Conservation (phyloP, 78 protist species). For the Fonticula alba region DNA sequence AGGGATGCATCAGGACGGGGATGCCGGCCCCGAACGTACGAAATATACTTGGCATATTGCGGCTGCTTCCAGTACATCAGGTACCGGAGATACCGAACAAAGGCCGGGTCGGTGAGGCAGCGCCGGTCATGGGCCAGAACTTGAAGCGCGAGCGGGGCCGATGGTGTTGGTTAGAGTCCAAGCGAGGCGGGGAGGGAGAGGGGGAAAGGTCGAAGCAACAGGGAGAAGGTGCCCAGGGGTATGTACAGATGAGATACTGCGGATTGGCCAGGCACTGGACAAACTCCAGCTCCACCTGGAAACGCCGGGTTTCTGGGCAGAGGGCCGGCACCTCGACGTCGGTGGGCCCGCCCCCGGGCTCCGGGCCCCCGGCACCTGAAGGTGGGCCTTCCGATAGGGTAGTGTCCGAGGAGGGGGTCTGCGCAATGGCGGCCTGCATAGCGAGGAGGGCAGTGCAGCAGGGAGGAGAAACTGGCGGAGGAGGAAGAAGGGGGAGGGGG, state of each 20-base stretch:
- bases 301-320: too few relatives aligned
- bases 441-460: too few relatives aligned
- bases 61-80: slow-evolving; percentile 37
- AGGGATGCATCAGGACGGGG: slow-evolving; percentile 17
- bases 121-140: slow-evolving; percentile 32
- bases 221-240: neutral
- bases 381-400: too few relatives aligned
- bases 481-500: too few relatives aligned
- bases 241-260: slow-evolving; percentile 27
- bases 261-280: slow-evolving; percentile 41
- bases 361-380: too few relatives aligned
- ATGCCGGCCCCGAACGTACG: slow-evolving; percentile 23
- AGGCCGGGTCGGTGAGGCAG: slow-evolving; percentile 29
- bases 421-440: too few relatives aligned
- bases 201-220: too few relatives aligned
- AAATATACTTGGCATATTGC: slow-evolving; percentile 24
- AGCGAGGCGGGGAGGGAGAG: neutral
- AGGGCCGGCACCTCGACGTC: too few relatives aligned
- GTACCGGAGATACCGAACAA: slow-evolving; percentile 30
- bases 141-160: neutral
- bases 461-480: too few relatives aligned
- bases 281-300: slow-evolving; percentile 40
- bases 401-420: too few relatives aligned
- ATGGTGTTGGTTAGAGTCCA: neutral
- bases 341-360: too few relatives aligned